These are phyloP conservation scores for Citrus inodora DNA, from an alignment of 345 rosid genomes.

Conservation along the genomic window DNA sequence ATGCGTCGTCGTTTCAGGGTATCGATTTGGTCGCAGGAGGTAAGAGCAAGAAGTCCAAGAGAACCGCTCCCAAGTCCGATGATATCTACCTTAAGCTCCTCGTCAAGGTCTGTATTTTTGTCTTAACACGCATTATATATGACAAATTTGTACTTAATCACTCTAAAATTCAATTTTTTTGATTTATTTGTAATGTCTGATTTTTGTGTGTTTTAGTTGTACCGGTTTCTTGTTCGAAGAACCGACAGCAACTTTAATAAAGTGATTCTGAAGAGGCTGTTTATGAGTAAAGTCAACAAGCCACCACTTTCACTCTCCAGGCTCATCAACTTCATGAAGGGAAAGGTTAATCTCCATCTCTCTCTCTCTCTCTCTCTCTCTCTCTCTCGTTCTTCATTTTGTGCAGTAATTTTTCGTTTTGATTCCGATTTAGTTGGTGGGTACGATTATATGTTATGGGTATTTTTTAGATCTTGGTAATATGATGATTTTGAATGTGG, in stretches of 20 bases:
- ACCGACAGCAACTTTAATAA: constrained; percentile 87
- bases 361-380: not conserved
- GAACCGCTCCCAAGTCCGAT: constrained; percentile 85
- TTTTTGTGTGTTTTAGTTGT: constrained; percentile 39
- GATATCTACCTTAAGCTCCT: constrained; percentile 94
- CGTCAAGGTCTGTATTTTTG: constrained; percentile 58
- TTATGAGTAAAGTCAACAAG: constrained; percentile 95
- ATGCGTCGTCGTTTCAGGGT: constrained; percentile 48
- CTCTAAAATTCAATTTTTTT: not conserved
- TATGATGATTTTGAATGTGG: not conserved
- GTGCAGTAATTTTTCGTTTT: not conserved
- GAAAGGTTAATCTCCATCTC: constrained; percentile 52
- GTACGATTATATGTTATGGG: not conserved
- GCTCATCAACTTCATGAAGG: constrained; percentile 51
- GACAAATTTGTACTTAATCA: not conserved
- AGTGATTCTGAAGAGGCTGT: constrained; percentile 87
- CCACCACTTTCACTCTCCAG: constrained; percentile 85
- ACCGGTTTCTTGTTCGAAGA: constrained; percentile 85
- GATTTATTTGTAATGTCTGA: not conserved
- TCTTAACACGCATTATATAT: not conserved
- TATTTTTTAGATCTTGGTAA: not conserved
- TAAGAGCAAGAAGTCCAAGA: constrained; percentile 85
- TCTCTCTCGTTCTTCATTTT: not conserved
- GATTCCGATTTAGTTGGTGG: not conserved
- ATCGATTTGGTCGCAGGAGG: constrained; percentile 95